Conservation (phyloP, 2,329 filamentous ascomycete species). For the Ceratocystis alfenasii region DNA sequence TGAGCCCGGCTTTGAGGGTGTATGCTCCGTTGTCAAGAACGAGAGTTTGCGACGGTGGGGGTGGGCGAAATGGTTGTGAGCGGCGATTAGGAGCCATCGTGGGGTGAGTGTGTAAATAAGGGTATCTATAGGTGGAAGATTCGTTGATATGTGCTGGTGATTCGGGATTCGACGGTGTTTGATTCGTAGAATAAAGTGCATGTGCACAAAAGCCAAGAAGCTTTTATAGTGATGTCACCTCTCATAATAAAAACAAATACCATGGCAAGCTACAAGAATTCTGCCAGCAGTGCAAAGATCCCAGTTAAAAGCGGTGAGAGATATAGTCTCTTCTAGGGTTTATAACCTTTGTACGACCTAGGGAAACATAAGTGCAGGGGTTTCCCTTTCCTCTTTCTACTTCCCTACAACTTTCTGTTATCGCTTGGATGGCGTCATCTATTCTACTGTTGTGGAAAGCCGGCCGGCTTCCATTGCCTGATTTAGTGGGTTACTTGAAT, state of each 20-base stretch:
- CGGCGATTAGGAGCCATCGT: slow-evolving; percentile 40
- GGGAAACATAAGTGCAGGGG: no score
- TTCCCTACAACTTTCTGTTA: not conserved
- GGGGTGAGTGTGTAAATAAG: not conserved
- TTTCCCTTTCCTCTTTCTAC: not conserved
- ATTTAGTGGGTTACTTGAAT: not conserved
- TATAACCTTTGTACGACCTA: not conserved
- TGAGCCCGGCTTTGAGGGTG: slow-evolving; percentile 81
- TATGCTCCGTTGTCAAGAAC: slow-evolving; percentile 89
- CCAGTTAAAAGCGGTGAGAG: not conserved
- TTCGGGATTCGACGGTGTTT: not conserved
- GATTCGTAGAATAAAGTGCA: not conserved
- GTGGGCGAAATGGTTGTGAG: slow-evolving; percentile 39
- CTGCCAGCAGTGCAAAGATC: not conserved
- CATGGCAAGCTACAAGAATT: not conserved
- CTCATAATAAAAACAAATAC: not conserved
- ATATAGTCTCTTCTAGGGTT: not conserved
- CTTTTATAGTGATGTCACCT: not conserved
- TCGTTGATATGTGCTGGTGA: no score
- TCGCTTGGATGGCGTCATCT: not conserved
- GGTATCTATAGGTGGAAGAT: no score
- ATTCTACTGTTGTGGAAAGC: not conserved
- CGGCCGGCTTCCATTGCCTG: not conserved
- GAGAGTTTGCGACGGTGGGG: slow-evolving; percentile 55
- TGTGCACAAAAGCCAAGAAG: not conserved